A percentile compares a stretch with the other conserved stretches of the same genome.
Conservation (phyloP, 495 filamentous ascomycete genomes). For the Penicillium atrosanguineum region DNA sequence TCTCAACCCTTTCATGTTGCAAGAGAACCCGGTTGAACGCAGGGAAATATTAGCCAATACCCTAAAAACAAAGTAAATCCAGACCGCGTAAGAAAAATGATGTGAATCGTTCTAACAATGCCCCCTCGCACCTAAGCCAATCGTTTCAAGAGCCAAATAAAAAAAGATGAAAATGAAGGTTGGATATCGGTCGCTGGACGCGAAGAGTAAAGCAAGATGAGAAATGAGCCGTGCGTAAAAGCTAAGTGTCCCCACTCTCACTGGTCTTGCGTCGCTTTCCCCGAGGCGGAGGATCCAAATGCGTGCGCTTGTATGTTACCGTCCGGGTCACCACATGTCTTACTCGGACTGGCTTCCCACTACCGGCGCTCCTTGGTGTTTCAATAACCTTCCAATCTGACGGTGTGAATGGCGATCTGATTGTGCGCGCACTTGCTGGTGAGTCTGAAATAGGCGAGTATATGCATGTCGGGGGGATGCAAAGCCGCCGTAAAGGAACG, state of each 20-base stretch:
- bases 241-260: not conserved
- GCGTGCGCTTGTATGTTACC: slow-evolving; percentile 45
- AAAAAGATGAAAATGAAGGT: no score
- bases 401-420: not conserved
- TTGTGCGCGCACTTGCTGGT: not conserved
- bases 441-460: slow-evolving; percentile 18
- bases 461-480: slow-evolving; percentile 34
- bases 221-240: not conserved
- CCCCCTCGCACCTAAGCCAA: no score
- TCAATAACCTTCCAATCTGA: slow-evolving; percentile 1
- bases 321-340: slow-evolving; percentile 50
- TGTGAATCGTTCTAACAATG: no score
- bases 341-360: slow-evolving; percentile 39
- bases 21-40: no score
- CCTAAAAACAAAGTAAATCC: no score
- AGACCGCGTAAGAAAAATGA: no score
- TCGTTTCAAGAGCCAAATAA: no score
- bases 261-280: slow-evolving; percentile 37
- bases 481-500: slow-evolving; percentile 28
- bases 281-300: slow-evolving; percentile 38
- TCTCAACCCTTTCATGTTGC: no score
- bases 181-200: no score
- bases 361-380: slow-evolving; percentile 3
- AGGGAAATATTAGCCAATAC: no score
- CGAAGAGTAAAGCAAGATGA: not conserved